Conservation (phyloP, 306 rosid genomes). For the Lupinus albus region DNA sequence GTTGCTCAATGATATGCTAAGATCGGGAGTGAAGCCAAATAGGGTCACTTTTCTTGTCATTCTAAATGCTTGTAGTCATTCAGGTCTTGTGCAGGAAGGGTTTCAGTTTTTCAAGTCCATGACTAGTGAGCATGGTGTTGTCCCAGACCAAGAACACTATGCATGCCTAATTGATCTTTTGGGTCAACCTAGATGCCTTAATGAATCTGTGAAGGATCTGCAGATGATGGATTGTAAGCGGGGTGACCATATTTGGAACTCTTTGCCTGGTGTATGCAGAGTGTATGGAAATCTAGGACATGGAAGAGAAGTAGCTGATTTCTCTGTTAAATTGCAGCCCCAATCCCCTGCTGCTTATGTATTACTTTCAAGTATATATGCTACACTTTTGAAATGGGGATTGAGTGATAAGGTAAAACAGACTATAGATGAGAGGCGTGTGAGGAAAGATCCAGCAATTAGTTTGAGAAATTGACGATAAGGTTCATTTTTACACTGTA, state of each 20-base stretch:
- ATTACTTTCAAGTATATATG: constrained; percentile 67
- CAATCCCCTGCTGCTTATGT: constrained; percentile 57
- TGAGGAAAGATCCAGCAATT: constrained; percentile 52
- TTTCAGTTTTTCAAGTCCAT: constrained; percentile 64
- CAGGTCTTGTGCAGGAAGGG: constrained; percentile 78
- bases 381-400: constrained; percentile 65
- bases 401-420: constrained; percentile 58
- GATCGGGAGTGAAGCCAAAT: constrained; percentile 66
- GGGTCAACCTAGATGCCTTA: constrained; percentile 60
- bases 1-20: constrained; percentile 59
- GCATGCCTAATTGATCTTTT: constrained; percentile 75
- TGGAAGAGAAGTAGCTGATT: constrained; percentile 65
- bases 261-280: constrained; percentile 63
- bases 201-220: constrained; percentile 52
- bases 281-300: constrained; percentile 53
- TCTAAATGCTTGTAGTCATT: constrained; percentile 77
- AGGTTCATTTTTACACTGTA: constrained; percentile 59
- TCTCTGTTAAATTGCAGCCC: constrained; percentile 62
- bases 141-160: constrained; percentile 80
- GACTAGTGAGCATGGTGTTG: constrained; percentile 50
- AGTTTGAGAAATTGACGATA: constrained; percentile 66
- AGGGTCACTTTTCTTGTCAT: constrained; percentile 60
- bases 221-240: constrained; percentile 57
- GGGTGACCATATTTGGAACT: constrained; percentile 57
- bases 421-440: constrained; percentile 59